These are phyloP conservation scores for Nicotiana benthamiana DNA, from an alignment of 257 asterid genomes.

Conservation along the genomic window DNA sequence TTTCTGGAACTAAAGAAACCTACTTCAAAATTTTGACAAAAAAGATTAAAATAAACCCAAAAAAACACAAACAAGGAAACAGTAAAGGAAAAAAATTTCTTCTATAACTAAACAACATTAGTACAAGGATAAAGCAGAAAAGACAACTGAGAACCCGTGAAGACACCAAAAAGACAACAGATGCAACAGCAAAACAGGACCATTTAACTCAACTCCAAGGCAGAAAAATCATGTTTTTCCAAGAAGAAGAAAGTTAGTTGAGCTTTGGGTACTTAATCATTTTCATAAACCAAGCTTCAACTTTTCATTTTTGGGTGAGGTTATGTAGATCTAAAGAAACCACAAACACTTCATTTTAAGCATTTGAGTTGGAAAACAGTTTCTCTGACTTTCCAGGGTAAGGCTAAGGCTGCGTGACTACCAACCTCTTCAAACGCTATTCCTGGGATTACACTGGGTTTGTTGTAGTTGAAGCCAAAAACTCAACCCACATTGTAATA, in stretches of 20 bases:
- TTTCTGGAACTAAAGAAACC: not conserved
- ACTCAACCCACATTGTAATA: slow-evolving; percentile 2
- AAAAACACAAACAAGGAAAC: not conserved
- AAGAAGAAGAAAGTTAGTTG: not conserved
- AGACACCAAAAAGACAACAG: not conserved
- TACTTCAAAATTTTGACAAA: not conserved
- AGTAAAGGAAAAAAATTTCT: not conserved
- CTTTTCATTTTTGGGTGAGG: not conserved
- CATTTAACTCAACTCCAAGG: not conserved
- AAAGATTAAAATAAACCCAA: not conserved
- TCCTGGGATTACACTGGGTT: too few species aligned
- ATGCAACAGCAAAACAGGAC: slow-evolving; percentile 5
- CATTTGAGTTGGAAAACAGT: too few species aligned
- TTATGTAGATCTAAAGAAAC: slow-evolving; percentile 12
- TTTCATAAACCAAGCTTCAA: not conserved
- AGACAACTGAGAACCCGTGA: not conserved
- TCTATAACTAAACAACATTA: not conserved
- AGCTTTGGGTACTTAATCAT: not conserved
- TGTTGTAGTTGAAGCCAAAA: not conserved
- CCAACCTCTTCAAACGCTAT: too few species aligned
- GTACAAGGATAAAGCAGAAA: not conserved
- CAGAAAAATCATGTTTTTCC: not conserved
- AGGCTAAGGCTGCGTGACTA: too few species aligned
- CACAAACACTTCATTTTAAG: not conserved
- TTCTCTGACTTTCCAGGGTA: too few species aligned